A percentile compares a stretch with the other conserved stretches of the same genome.
Evolutionary conservation across 805 yeast genomes (phyloP).

Genomic region (Candida nanaspora): DNA sequence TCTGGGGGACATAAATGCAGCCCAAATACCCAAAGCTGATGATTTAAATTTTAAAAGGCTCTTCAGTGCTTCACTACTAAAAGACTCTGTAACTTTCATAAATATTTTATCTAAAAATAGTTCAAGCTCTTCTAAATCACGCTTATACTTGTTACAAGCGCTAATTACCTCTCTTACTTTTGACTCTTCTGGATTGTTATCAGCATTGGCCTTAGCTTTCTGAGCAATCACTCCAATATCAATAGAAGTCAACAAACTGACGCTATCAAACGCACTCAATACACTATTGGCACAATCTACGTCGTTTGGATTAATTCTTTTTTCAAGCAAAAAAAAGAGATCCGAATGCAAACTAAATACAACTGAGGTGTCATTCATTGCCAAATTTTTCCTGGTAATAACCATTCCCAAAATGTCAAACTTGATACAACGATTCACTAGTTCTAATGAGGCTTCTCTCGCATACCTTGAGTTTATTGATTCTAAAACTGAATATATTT

Average conservation of each 20-base stretch:
- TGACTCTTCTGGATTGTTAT: slow-evolving; percentile 7
- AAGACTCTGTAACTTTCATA: slow-evolving; percentile 19
- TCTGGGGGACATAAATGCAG: slow-evolving; percentile 62
- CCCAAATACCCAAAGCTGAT: slow-evolving; percentile 62
- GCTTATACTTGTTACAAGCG: slow-evolving; percentile 21
- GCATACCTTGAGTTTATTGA: slow-evolving; percentile 4
- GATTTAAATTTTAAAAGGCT: slow-evolving; percentile 31
- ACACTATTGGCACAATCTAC: slow-evolving; percentile 8
- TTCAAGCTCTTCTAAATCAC: slow-evolving; percentile 11
- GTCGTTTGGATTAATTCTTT: slow-evolving; percentile 15
- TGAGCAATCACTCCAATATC: slow-evolving; percentile 16
- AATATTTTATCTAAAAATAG: slow-evolving; percentile 15
- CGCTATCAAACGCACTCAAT: slow-evolving; percentile 10
- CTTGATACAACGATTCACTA: slow-evolving; percentile 12
- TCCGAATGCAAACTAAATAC: slow-evolving; percentile 14
- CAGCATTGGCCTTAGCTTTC: slow-evolving; percentile 5
- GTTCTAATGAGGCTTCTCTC: slow-evolving; percentile 7
- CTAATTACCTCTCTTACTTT: slow-evolving; percentile 15
- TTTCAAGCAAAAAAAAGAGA: slow-evolving; percentile 18
- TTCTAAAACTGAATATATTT: slow-evolving; percentile 26
- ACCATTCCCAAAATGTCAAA: slow-evolving; percentile 20
- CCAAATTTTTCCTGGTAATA: slow-evolving; percentile 14
- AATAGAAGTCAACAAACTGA: slow-evolving; percentile 13
- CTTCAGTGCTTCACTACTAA: slow-evolving; percentile 15
- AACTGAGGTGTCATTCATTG: slow-evolving; percentile 9